Conservation (phyloP, 116 monocot genomes). For the Phalaenopsis hybrid region DNA sequence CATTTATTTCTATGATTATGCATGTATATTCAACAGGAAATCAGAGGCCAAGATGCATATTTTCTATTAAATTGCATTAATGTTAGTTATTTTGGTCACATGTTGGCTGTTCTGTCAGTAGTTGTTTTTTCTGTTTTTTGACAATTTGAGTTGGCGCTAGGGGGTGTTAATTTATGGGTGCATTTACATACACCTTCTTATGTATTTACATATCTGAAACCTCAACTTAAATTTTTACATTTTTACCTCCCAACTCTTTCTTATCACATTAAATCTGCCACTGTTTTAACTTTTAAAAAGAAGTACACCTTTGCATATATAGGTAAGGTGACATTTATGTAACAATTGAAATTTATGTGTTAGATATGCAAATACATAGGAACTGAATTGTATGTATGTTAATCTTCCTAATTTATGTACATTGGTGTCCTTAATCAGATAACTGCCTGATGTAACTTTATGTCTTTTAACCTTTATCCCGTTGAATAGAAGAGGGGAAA, state of each 20-base stretch:
- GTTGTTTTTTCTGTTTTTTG: not conserved
- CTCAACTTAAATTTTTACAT: too few relatives aligned
- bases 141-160: not conserved
- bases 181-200: too few relatives aligned
- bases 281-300: too few relatives aligned
- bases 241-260: too few relatives aligned
- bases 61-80: not conserved
- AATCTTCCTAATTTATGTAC: not conserved
- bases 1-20: not conserved
- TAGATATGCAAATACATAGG: too few relatives aligned
- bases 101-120: not conserved
- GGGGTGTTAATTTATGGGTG: not conserved
- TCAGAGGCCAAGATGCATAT: not conserved
- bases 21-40: not conserved
- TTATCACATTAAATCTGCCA: too few relatives aligned
- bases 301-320: too few relatives aligned
- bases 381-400: too few relatives aligned
- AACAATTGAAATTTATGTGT: too few relatives aligned
- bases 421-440: not conserved
- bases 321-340: too few relatives aligned
- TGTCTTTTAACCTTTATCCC: not conserved
- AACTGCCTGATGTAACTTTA: not conserved
- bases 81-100: not conserved
- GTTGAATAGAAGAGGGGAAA: not conserved
- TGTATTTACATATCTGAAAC: too few relatives aligned